Evolutionary conservation across 306 rosid species (phyloP).

Genomic region (Corylus avellana): DNA sequence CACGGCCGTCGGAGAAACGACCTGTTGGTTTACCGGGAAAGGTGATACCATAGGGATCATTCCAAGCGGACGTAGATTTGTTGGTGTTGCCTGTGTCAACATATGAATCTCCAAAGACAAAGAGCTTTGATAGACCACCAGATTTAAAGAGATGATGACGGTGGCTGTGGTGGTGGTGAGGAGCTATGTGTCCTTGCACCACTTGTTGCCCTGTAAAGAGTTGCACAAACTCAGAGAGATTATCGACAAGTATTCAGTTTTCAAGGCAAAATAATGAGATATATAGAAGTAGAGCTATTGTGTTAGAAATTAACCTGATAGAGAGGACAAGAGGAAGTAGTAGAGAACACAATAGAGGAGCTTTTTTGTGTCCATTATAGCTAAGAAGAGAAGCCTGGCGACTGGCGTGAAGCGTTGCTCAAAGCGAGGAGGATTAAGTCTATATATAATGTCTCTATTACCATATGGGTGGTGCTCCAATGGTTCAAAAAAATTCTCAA

Average conservation of each 20-base stretch:
- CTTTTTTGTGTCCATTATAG: conserved; percentile 18
- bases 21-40: conserved; percentile 58
- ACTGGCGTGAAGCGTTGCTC: no score
- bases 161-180: conserved; percentile 1
- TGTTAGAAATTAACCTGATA: not conserved
- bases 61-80: conserved; percentile 27
- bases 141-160: not conserved
- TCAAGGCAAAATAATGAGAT: not conserved
- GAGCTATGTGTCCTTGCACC: conserved; percentile 10
- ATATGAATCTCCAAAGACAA: conserved; percentile 60
- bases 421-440: not conserved
- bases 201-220: conserved; percentile 12
- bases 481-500: no score
- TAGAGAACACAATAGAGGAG: conserved; percentile 10
- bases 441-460: no score
- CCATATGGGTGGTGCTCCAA: no score
- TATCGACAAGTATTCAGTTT: not conserved
- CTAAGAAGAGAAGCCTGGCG: not conserved
- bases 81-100: conserved; percentile 52
- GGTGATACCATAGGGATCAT: conserved; percentile 46
- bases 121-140: conserved; percentile 23
- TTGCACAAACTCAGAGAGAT: not conserved
- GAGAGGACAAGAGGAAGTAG: conserved; percentile 6
- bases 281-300: not conserved
- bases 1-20: conserved; percentile 55